Percentiles rank a stretch among this genome's conserved stretches.
phyloP scores from a whole-genome alignment of 75 land plant species.

The Isoetes taiwanensis region DNA sequence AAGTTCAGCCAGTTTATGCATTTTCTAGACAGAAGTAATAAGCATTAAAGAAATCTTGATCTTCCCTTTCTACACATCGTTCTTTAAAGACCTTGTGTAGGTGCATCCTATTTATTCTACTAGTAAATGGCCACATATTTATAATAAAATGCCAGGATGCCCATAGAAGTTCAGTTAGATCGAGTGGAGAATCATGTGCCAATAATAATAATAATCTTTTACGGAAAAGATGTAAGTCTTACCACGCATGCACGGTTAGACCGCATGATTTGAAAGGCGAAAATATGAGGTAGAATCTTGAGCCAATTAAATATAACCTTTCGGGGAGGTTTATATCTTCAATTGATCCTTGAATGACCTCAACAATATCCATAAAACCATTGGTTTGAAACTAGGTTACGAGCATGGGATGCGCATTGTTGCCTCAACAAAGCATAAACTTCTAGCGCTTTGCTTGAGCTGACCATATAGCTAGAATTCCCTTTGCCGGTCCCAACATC shows the following conservation, averaged over 20 bases:
- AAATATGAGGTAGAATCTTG: neutral
- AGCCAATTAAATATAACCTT: slow-evolving; percentile 37
- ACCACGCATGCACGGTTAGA: slow-evolving; percentile 2
- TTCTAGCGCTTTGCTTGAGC: slow-evolving; percentile 92
- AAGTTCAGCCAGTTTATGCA: neutral
- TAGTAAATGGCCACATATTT: too few species aligned
- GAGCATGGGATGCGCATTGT: slow-evolving; percentile 88
- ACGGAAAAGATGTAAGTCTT: neutral
- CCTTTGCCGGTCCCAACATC: slow-evolving; percentile 99
- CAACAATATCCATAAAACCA: slow-evolving; percentile 53
- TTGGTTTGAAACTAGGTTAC: slow-evolving; percentile 57
- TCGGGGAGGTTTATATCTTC: slow-evolving; percentile 81
- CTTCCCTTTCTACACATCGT: too few species aligned
- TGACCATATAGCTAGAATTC: slow-evolving; percentile 96
- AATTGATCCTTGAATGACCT: slow-evolving; percentile 86
- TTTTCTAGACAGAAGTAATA: neutral
- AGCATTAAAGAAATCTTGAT: too few species aligned
- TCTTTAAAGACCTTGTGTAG: too few species aligned
- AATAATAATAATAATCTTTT: neutral
- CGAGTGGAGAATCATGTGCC: neutral
- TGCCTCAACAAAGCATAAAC: slow-evolving; percentile 99
- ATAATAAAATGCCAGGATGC: too few species aligned
- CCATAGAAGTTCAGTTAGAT: too few species aligned
- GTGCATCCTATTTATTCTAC: too few species aligned
- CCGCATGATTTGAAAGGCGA: neutral